phyloP scores from a whole-genome alignment of 257 asterid species.

The Datura wrightii region DNA sequence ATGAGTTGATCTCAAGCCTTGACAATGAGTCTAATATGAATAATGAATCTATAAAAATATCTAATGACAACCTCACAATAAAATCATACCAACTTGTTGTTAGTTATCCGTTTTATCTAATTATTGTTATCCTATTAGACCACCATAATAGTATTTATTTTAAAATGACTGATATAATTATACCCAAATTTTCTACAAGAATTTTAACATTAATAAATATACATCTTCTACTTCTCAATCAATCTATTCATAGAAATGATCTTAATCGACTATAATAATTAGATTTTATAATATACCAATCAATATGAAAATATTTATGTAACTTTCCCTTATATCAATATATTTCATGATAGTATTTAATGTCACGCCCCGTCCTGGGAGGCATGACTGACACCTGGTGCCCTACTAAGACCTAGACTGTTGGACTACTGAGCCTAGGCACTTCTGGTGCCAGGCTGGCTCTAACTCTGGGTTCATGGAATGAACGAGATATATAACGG shows the following conservation, averaged over 20 bases:
- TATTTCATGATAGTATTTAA: neutral
- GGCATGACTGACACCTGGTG: no score
- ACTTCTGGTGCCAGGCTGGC: no score
- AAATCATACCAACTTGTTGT: neutral
- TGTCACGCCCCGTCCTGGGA: no score
- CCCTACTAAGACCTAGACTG: no score
- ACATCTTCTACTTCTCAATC: neutral
- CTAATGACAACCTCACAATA: no score
- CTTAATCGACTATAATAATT: neutral
- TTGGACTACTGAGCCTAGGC: no score
- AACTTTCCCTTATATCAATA: neutral
- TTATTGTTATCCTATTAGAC: neutral
- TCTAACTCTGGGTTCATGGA: no score
- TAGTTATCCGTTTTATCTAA: neutral
- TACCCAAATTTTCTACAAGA: neutral
- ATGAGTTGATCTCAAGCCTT: no score
- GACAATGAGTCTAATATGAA: neutral
- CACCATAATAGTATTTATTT: neutral
- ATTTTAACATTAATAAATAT: no score
- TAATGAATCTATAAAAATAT: neutral
- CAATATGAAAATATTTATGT: neutral
- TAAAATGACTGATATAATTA: neutral
- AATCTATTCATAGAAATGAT: neutral
- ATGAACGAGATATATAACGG: no score
- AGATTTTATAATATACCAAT: neutral